These are phyloP conservation scores for Candida takata DNA, from an alignment of 805 yeast species.

Conservation along the genomic window DNA sequence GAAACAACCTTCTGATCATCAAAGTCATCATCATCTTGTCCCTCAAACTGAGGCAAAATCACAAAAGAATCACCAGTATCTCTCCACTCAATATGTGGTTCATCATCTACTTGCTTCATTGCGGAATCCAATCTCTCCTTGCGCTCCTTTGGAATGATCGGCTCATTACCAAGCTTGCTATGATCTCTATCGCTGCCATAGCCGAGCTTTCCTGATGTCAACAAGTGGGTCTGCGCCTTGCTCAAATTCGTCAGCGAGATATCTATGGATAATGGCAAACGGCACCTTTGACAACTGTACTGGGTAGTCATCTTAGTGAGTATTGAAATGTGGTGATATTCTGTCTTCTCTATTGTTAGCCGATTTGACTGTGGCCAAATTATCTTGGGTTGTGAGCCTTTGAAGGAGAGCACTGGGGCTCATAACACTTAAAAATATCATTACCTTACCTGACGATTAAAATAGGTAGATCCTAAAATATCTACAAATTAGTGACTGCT, in stretches of 20 bases:
- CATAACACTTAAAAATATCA: too few relatives aligned
- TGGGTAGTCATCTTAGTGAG: too few relatives aligned
- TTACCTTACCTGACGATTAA: too few relatives aligned
- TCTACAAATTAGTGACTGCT: too few relatives aligned
- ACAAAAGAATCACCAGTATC: slow-evolving; percentile 22
- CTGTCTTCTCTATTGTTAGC: too few relatives aligned
- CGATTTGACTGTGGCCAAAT: too few relatives aligned
- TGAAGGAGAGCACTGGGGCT: too few relatives aligned
- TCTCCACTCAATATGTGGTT: slow-evolving; percentile 8
- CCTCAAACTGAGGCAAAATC: slow-evolving; percentile 22
- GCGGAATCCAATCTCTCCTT: slow-evolving; percentile 11
- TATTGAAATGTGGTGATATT: too few relatives aligned
- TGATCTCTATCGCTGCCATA: slow-evolving; percentile 11
- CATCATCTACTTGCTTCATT: slow-evolving; percentile 1
- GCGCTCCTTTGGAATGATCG: slow-evolving; percentile 20
- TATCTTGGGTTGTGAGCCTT: too few relatives aligned
- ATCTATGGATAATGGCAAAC: slow-evolving; percentile 50
- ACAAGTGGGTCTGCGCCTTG: slow-evolving; percentile 47
- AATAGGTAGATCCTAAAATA: too few relatives aligned
- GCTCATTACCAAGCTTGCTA: slow-evolving; percentile 16
- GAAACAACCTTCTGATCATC: slow-evolving; percentile 32
- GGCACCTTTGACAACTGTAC: slow-evolving; percentile 51
- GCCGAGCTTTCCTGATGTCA: slow-evolving; percentile 32
- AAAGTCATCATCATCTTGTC: slow-evolving; percentile 23
- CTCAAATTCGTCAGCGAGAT: slow-evolving; percentile 45